Percentiles rank a stretch among this genome's conserved stretches.
phyloP scores from a whole-genome alignment of 129 eudicot species.

The Lactuca saligna region DNA sequence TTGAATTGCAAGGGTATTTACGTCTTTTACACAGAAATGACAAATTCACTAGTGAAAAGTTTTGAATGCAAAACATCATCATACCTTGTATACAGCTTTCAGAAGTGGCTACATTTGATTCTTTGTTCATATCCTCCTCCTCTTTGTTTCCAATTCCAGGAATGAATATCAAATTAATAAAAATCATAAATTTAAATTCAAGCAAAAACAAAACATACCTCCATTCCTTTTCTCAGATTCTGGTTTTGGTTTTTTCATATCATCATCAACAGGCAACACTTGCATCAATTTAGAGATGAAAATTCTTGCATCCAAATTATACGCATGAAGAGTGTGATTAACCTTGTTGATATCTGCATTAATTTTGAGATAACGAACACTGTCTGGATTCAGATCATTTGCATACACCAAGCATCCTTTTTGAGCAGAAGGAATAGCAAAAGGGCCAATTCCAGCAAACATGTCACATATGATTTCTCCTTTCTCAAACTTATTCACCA shows the following conservation, averaged over 20 bases:
- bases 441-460: constrained; percentile 99
- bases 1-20: not conserved
- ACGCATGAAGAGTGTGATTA: constrained; percentile 46
- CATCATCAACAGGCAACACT: constrained; percentile 21
- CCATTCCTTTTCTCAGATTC: constrained; percentile 30
- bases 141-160: constrained; percentile 27
- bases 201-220: constrained; percentile 20
- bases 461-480: constrained; percentile 89
- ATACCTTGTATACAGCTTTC: constrained; percentile 54
- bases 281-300: constrained; percentile 66
- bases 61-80: not conserved
- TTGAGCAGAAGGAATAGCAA: constrained; percentile 96
- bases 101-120: constrained; percentile 23
- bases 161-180: constrained; percentile 22
- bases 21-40: not conserved
- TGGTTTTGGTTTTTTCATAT: constrained; percentile 10
- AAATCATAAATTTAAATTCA: not conserved
- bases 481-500: constrained; percentile 63
- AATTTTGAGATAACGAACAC: constrained; percentile 66
- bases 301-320: constrained; percentile 84
- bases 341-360: constrained; percentile 90
- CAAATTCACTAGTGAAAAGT: constrained; percentile 17
- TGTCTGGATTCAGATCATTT: constrained; percentile 94
- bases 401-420: constrained; percentile 93
- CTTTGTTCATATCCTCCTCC: constrained; percentile 27